A percentile compares a stretch with the other conserved stretches of the same genome.
phyloP scores from a whole-genome alignment of 129 eudicot genomes.

The Logfia minima region DNA sequence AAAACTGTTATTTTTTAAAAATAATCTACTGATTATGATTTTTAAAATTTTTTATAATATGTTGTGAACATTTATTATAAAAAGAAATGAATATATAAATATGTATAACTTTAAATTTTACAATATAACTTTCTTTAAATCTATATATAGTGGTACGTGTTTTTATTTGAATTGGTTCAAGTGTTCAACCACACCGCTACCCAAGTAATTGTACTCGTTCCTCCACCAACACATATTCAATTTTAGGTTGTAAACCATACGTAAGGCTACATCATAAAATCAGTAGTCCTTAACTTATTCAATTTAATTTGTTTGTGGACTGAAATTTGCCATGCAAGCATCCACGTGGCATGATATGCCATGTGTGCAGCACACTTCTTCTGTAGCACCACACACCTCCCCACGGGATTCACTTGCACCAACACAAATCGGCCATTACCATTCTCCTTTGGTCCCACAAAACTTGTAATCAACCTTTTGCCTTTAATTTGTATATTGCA shows the following conservation, averaged over 20 bases:
- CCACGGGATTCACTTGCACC: conserved; percentile 30
- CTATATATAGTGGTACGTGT: background rate
- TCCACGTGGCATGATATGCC: conserved; percentile 26
- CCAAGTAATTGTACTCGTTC: background rate
- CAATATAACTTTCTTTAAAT: too few species aligned
- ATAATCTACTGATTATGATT: too few species aligned
- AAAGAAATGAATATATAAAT: too few species aligned
- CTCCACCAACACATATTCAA: background rate
- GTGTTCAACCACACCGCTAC: background rate
- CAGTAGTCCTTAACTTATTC: background rate
- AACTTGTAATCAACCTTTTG: conserved; percentile 13
- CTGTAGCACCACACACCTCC: conserved; percentile 31
- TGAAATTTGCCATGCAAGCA: conserved; percentile 30
- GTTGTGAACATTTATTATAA: too few species aligned
- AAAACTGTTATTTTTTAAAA: too few species aligned
- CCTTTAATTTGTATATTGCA: background rate
- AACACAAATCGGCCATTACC: conserved; percentile 31
- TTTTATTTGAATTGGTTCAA: background rate
- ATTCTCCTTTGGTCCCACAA: conserved; percentile 16
- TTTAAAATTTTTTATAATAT: too few species aligned
- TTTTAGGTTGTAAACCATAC: conserved; percentile 18
- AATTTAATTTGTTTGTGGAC: conserved; percentile 27
- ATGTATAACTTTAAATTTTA: too few species aligned
- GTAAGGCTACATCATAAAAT: background rate
- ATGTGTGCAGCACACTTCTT: conserved; percentile 38